phyloP scores from a whole-genome alignment of 2,329 filamentous ascomycete species.

The Cryoendolithus antarcticus region DNA sequence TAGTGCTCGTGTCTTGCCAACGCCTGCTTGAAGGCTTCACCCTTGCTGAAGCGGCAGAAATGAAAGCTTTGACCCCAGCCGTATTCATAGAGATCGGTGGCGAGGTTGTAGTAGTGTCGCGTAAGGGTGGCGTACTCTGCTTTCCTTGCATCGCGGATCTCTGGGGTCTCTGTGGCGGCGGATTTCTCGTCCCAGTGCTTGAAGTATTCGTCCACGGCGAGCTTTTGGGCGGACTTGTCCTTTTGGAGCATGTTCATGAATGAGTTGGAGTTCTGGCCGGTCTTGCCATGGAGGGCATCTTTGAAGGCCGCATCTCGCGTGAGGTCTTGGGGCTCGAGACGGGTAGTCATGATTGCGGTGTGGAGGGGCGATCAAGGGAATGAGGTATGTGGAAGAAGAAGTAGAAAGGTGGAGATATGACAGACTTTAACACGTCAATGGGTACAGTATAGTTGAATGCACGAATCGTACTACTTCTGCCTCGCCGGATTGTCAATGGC shows the following conservation, averaged over 20 bases:
- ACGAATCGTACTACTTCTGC: no score
- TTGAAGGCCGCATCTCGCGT: constrained; percentile 59
- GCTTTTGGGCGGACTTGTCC: constrained; percentile 63
- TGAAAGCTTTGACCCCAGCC: constrained; percentile 96
- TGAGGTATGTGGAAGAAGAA: not conserved
- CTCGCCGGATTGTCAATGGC: no score
- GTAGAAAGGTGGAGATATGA: no score
- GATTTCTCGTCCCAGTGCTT: constrained; percentile 90
- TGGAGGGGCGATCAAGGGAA: not conserved
- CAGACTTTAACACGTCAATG: no score
- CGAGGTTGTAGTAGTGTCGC: constrained; percentile 53
- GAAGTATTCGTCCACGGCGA: constrained; percentile 83
- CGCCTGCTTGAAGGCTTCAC: constrained; percentile 79
- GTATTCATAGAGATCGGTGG: constrained; percentile 49
- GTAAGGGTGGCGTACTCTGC: constrained; percentile 89
- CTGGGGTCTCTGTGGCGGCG: constrained; percentile 67
- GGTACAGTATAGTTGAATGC: no score
- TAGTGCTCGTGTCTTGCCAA: constrained; percentile 97
- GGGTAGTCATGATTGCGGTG: constrained; percentile 3
- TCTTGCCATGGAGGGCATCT: constrained; percentile 61
- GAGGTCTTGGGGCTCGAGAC: constrained; percentile 29
- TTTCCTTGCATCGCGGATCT: constrained; percentile 60
- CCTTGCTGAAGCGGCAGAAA: constrained; percentile 84
- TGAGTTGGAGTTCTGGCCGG: constrained; percentile 68
- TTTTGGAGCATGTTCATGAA: constrained; percentile 79